Evolutionary conservation across 257 asterid species (phyloP).

Genomic region (Verbena officinalis): DNA sequence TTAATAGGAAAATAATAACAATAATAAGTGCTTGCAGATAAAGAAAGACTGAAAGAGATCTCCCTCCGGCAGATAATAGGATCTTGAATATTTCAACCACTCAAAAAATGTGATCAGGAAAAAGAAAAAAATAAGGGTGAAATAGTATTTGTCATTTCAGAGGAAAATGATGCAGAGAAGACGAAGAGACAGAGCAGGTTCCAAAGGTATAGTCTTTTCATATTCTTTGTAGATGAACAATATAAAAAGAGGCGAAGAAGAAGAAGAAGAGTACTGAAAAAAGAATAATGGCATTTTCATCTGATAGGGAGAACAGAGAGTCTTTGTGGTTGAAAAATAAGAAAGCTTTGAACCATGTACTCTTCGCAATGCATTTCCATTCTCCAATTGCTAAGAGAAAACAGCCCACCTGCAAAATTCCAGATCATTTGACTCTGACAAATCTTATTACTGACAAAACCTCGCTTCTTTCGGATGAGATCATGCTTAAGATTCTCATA

Average conservation of each 20-base stretch:
- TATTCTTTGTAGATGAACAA: conserved; percentile 15
- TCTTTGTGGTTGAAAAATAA: conserved; percentile 60
- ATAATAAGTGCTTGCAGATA: too few species aligned
- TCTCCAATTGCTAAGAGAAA: conserved; percentile 37
- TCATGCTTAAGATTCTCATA: conserved; percentile 61
- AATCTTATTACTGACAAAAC: conserved; percentile 56
- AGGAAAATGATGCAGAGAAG: too few species aligned
- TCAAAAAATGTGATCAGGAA: too few species aligned
- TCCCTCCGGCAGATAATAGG: too few species aligned
- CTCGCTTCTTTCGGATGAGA: conserved; percentile 72
- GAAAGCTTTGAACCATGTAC: conserved; percentile 63
- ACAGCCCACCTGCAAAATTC: conserved; percentile 40
- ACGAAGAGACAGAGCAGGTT: not conserved
- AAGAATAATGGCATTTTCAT: conserved; percentile 49
- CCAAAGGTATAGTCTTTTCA: not conserved
- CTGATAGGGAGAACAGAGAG: conserved; percentile 46
- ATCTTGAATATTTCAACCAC: too few species aligned
- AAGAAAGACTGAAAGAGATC: too few species aligned
- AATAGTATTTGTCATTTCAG: too few species aligned
- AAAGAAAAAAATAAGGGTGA: too few species aligned
- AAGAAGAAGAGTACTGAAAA: not conserved
- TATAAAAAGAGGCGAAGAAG: too few species aligned
- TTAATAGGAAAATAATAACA: not conserved
- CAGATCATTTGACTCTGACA: conserved; percentile 41
- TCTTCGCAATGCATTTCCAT: conserved; percentile 62